Evolutionary conservation across 345 rosid genomes (phyloP).

Genomic region (Eucalyptus victrix): DNA sequence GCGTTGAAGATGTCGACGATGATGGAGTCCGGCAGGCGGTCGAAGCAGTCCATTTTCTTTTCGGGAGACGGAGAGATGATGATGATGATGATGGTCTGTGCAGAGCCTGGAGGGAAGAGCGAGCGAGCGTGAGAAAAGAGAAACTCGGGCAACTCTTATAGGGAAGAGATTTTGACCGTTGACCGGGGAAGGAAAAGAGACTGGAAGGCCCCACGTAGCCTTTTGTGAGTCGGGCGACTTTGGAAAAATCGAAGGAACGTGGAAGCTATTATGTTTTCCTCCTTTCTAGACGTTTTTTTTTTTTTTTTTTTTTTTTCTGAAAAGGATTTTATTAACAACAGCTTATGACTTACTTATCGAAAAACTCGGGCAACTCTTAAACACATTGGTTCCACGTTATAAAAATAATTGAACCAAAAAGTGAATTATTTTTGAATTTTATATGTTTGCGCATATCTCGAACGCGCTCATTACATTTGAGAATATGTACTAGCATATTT

Average conservation of each 20-base stretch:
- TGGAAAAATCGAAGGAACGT: not conserved
- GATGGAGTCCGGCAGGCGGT: slow-evolving; percentile 32
- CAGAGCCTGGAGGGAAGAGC: not conserved
- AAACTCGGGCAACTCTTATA: not conserved
- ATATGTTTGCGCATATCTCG: not conserved
- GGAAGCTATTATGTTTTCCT: not conserved
- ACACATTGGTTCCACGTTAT: not conserved
- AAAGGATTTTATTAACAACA: not conserved
- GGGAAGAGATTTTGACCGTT: not conserved
- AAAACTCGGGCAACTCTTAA: not conserved
- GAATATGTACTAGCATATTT: not conserved
- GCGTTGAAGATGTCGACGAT: slow-evolving; percentile 31
- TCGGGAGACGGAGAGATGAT: not conserved
- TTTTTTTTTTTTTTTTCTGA: too few species aligned
- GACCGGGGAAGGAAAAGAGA: not conserved
- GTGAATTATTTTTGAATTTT: not conserved
- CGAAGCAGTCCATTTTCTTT: slow-evolving; percentile 25
- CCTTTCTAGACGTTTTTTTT: not conserved
- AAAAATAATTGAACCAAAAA: not conserved
- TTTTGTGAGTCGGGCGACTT: not conserved
- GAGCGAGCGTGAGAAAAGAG: not conserved
- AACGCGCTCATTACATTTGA: not conserved
- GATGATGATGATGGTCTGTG: not conserved
- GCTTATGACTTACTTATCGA: not conserved
- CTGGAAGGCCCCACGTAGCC: not conserved